Conservation (phyloP, 768 basidiomycete genomes). For the Russula abietina region DNA sequence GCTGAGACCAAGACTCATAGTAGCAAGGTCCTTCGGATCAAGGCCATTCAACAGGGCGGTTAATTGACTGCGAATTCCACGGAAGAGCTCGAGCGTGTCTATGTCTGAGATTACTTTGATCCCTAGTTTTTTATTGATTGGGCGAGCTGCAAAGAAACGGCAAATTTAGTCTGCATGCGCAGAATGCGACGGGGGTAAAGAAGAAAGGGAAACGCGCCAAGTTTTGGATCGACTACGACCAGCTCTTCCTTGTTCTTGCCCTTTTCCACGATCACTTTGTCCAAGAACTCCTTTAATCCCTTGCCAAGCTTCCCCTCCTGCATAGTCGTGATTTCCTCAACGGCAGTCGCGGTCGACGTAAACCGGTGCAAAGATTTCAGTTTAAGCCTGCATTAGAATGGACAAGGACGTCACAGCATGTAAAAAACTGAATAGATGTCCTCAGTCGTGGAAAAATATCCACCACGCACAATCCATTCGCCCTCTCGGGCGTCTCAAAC, state of each 20-base stretch:
- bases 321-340: constrained; percentile 91
- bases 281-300: constrained; percentile 88
- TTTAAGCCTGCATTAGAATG: constrained; percentile 59
- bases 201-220: constrained; percentile 51
- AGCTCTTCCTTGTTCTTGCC: constrained; percentile 82
- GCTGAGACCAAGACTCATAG: constrained; percentile 96
- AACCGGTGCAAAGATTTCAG: constrained; percentile 95
- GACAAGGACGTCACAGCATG: background rate
- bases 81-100: constrained; percentile 74
- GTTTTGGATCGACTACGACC: constrained; percentile 82
- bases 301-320: constrained; percentile 92
- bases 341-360: constrained; percentile 91
- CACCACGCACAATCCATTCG: constrained; percentile 78
- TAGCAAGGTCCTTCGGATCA: constrained; percentile 89
- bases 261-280: constrained; percentile 79
- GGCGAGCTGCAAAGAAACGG: constrained; percentile 27
- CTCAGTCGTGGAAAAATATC: background rate
- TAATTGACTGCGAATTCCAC: constrained; percentile 90
- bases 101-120: constrained; percentile 75
- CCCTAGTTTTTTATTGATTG: constrained; percentile 90
- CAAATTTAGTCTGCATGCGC: background rate
- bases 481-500: constrained; percentile 87
- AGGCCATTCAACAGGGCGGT: constrained; percentile 81
- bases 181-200: background rate
- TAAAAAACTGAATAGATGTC: constrained; percentile 4